These are phyloP conservation scores for Limnomonas spitsbergensis DNA, from an alignment of 139 green algal genomes.

Conservation along the genomic window DNA sequence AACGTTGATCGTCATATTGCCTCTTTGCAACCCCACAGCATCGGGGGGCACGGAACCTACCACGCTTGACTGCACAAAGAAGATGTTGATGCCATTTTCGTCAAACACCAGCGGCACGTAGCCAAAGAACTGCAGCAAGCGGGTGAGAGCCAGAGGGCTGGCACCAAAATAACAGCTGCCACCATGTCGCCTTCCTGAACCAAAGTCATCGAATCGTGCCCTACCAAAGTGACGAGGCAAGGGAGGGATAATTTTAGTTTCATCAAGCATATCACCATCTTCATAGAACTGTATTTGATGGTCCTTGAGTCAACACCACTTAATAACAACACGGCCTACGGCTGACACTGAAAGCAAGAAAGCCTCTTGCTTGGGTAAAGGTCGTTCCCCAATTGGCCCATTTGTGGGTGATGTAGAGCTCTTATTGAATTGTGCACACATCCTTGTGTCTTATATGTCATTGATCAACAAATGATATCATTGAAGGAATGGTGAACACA, in stretches of 20 bases:
- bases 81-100: background rate
- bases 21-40: background rate
- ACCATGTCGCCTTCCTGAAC: background rate
- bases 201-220: background rate
- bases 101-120: background rate
- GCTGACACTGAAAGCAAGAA: background rate
- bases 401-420: no score
- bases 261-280: background rate
- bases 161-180: conserved; percentile 1
- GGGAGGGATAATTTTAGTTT: background rate
- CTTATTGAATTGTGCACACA: no score
- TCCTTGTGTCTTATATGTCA: no score
- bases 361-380: no score
- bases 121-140: background rate
- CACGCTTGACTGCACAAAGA: background rate
- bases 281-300: background rate
- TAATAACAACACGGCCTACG: background rate
- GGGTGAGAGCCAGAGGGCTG: background rate
- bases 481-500: no score
- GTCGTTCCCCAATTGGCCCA: no score
- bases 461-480: no score
- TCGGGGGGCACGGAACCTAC: background rate
- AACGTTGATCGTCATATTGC: background rate
- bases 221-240: background rate
- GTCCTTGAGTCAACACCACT: background rate